phyloP scores from a whole-genome alignment of 1,284 basidiomycete species.

The Trichosporon sp. region DNA sequence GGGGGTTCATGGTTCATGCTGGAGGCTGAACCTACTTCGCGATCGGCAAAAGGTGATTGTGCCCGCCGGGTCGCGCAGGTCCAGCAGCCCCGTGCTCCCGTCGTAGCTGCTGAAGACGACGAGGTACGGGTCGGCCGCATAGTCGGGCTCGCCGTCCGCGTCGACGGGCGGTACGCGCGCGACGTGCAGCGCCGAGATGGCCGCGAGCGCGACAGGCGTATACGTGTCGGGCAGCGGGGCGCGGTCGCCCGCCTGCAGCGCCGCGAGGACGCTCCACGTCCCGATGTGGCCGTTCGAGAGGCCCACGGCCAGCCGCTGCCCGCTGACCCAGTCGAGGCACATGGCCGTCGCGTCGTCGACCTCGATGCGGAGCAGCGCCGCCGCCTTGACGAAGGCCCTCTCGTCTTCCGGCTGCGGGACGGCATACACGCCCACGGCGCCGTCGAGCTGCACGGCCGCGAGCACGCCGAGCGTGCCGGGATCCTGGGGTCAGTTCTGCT shows the following conservation, averaged over 20 bases:
- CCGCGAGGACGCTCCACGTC: constrained; percentile 64
- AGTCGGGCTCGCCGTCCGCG: constrained; percentile 20
- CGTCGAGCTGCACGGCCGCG: constrained; percentile 76
- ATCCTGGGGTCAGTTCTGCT: constrained; percentile 52
- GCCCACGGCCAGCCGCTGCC: constrained; percentile 69
- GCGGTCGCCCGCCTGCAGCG: constrained; percentile 26
- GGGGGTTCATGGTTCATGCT: neutral
- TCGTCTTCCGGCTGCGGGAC: constrained; percentile 67
- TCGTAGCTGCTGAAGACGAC: constrained; percentile 32
- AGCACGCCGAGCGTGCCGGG: constrained; percentile 68
- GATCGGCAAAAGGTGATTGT: constrained; percentile 27
- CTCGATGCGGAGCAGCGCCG: constrained; percentile 65
- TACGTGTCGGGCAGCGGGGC: constrained; percentile 30
- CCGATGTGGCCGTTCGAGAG: constrained; percentile 73
- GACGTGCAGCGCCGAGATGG: constrained; percentile 28
- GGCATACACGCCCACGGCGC: constrained; percentile 66
- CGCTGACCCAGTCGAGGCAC: constrained; percentile 81
- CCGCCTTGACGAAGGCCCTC: constrained; percentile 51
- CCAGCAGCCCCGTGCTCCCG: constrained; percentile 29
- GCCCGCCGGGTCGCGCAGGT: constrained; percentile 32
- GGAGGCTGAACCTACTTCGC: constrained; percentile 26
- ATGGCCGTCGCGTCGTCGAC: constrained; percentile 67
- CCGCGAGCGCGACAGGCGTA: constrained; percentile 21
- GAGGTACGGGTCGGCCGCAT: constrained; percentile 29
- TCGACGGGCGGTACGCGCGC: constrained; percentile 28